Percentiles rank a stretch among this genome's conserved stretches.
Evolutionary conservation across 2,329 filamentous ascomycete species (phyloP).

Genomic region (Fusarium annulatum): DNA sequence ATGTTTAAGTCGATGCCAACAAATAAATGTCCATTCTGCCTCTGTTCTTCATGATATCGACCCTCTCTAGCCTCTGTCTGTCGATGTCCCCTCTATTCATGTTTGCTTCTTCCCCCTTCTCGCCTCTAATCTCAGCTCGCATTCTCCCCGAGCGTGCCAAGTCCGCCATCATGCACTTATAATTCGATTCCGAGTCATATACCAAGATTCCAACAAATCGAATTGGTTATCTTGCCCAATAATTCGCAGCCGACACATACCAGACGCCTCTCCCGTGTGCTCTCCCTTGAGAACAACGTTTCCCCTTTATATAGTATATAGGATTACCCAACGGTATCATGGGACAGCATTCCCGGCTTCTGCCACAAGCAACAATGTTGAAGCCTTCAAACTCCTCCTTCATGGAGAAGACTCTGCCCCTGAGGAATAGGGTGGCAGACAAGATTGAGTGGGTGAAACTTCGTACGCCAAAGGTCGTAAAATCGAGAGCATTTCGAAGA

Average conservation of each 20-base stretch:
- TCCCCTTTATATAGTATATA: slow-evolving; percentile 9
- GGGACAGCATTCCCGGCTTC: background rate
- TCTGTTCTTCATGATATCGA: background rate
- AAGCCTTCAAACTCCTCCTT: slow-evolving; percentile 16
- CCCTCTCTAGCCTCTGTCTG: background rate
- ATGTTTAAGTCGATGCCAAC: slow-evolving; percentile 7
- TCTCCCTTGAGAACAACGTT: slow-evolving; percentile 12
- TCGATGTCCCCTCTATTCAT: background rate
- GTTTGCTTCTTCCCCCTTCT: background rate
- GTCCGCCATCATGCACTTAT: background rate
- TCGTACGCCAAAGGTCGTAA: slow-evolving; percentile 20
- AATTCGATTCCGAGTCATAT: background rate
- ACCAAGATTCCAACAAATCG: slow-evolving; percentile 4
- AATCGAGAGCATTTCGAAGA: slow-evolving; percentile 36
- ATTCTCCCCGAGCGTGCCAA: background rate
- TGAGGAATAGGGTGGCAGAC: slow-evolving; percentile 9
- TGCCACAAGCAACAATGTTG: slow-evolving; percentile 23
- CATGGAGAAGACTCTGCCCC: slow-evolving; percentile 21
- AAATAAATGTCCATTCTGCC: background rate
- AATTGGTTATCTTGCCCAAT: background rate
- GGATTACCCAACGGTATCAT: background rate
- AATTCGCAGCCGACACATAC: slow-evolving; percentile 5
- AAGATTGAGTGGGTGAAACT: slow-evolving; percentile 18
- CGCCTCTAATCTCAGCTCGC: background rate
- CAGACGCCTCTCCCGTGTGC: slow-evolving; percentile 17